phyloP scores from a whole-genome alignment of 176 grass and related monocot species.

The Guadua angustifolia region DNA sequence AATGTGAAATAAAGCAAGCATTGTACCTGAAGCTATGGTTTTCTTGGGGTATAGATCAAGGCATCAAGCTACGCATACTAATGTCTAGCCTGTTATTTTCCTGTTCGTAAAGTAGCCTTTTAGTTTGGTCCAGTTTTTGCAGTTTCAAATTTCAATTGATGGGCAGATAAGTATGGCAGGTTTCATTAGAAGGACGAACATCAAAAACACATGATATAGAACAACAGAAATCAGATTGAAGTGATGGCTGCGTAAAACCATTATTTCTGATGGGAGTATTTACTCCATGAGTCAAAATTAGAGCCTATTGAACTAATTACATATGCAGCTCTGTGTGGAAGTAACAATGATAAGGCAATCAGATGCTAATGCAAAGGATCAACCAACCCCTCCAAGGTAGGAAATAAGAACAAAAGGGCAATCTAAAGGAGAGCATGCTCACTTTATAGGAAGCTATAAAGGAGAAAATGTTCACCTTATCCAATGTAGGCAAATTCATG shows the following conservation, averaged over 20 bases:
- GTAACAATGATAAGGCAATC: constrained; percentile 1
- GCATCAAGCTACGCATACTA: constrained; percentile 30
- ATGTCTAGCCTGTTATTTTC: not conserved
- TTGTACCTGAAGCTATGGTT: constrained; percentile 36
- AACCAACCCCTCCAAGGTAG: not conserved
- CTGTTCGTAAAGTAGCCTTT: constrained; percentile 14
- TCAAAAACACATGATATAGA: not conserved
- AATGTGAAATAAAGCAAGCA: constrained; percentile 44
- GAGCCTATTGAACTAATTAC: not conserved
- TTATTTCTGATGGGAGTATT: constrained; percentile 1
- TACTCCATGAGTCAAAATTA: constrained; percentile 24
- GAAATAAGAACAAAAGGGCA: constrained; percentile 31
- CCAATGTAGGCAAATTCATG: constrained; percentile 35
- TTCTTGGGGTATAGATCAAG: constrained; percentile 24
- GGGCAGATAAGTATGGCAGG: not conserved
- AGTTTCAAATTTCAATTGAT: constrained; percentile 31
- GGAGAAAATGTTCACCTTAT: constrained; percentile 14
- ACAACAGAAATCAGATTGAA: not conserved
- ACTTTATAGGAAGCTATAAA: constrained; percentile 37
- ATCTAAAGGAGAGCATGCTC: constrained; percentile 24
- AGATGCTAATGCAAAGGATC: not conserved
- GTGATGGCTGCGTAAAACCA: not conserved
- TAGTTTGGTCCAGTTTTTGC: not conserved
- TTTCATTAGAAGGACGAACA: not conserved
- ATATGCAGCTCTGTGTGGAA: not conserved